phyloP scores from a whole-genome alignment of 305 asterid genomes.

The Solanum hybrid region DNA sequence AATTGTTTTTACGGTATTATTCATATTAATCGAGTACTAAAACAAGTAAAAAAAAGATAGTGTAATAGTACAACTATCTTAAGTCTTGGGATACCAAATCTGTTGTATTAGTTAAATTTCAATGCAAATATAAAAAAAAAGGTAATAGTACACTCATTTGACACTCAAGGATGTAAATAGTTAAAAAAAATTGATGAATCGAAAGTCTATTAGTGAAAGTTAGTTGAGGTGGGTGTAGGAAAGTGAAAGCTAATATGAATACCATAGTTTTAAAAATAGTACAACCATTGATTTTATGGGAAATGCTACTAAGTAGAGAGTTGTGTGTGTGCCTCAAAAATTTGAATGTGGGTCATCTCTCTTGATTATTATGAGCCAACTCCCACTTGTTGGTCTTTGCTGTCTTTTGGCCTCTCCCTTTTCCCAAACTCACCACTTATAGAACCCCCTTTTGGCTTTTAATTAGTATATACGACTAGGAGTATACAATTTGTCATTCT shows the following conservation, averaged over 20 bases:
- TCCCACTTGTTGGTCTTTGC: conserved; percentile 29
- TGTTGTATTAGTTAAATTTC: background rate
- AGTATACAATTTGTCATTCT: background rate
- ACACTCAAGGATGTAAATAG: background rate
- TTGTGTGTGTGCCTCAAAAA: background rate
- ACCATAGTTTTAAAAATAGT: background rate
- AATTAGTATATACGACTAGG: background rate
- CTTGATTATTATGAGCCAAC: background rate
- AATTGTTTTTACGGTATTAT: background rate
- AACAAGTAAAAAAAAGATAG: background rate
- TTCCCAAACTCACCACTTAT: conserved; percentile 2
- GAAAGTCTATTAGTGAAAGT: background rate
- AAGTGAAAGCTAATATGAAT: background rate
- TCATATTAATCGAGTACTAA: background rate
- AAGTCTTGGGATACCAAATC: background rate
- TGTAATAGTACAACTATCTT: background rate
- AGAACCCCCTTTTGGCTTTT: conserved; percentile 1
- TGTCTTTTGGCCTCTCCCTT: conserved; percentile 1
- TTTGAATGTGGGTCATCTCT: conserved; percentile 22
- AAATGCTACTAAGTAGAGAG: background rate
- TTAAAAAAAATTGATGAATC: background rate
- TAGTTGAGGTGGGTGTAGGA: background rate
- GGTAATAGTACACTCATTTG: background rate
- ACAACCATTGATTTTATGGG: background rate
- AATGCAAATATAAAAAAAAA: background rate